Percentiles rank a stretch among this genome's conserved stretches.
Evolutionary conservation across 768 basidiomycete species (phyloP).

Genomic region (Termitomyces eurrhizus): DNA sequence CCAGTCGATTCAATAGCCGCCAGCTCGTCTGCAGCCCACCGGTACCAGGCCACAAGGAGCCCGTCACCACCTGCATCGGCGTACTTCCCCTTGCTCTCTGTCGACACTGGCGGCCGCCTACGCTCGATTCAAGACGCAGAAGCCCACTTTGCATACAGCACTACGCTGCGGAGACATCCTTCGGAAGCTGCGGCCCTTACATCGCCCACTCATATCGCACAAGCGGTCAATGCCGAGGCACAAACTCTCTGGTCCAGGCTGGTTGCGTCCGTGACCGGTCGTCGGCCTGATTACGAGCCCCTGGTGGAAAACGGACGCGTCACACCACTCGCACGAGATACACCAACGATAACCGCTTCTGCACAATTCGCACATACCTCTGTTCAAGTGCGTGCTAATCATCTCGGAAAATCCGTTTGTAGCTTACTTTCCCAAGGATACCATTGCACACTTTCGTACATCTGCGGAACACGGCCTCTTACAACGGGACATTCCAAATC

Average conservation of each 20-base stretch:
- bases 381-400: conserved; percentile 48
- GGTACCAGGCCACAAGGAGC: conserved; percentile 24
- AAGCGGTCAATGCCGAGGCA: conserved; percentile 44
- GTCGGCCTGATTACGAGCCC: conserved; percentile 22
- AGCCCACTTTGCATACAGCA: conserved; percentile 80
- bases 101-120: conserved; percentile 43
- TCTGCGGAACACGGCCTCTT: conserved; percentile 61
- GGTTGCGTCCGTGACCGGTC: conserved; percentile 36
- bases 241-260: conserved; percentile 48
- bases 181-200: conserved; percentile 40
- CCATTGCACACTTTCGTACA: conserved; percentile 66
- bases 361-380: conserved; percentile 64
- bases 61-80: conserved; percentile 78
- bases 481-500: conserved; percentile 52
- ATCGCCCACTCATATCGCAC: conserved; percentile 46
- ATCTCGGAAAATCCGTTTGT: not conserved
- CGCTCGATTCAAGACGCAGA: conserved; percentile 62
- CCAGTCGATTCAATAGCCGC: conserved; percentile 33
- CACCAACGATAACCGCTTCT: conserved; percentile 53
- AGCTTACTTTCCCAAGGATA: conserved; percentile 47
- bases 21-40: conserved; percentile 31
- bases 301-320: conserved; percentile 37
- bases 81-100: conserved; percentile 64
- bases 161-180: conserved; percentile 68
- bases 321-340: conserved; percentile 24